Base-by-base conservation (phyloP, 1,284 basidiomycete genomes). In the Ceratobasidium sp. region DNA sequence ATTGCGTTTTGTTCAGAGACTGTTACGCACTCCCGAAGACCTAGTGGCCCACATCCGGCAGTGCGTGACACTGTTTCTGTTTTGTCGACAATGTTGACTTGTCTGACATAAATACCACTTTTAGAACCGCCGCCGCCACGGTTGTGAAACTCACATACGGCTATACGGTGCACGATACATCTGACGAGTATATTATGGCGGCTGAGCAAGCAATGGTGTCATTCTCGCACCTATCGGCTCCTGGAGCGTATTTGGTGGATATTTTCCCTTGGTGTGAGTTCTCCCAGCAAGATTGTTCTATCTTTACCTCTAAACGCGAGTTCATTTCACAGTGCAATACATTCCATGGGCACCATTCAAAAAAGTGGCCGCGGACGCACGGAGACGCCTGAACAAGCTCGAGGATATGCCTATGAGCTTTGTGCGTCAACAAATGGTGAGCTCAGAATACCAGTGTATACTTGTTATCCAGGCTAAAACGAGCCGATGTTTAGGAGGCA, bases 81-180 rank as follows among this genome's bases (percentile, higher is more conserved):
- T 42, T 28, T 42, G 26, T 26, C 18, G n/a, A 7, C 46, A 7
- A 1, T 4, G 15, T 20, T 33, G 33, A 33, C 33, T 4, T 63
- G 2, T 63, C 13, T 44, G 10, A 60, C n/a, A 51, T 26, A n/a
- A 6, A 5, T 15, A 67, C 28, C 39, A 5, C 42, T 1, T 42
- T 1, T 26, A 75, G 72, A 53, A 64, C 72, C 15, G 60, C 72
- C 6, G 72, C 60, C 4, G 72, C 72, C 6, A 39, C 60, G 0
- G 72, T 75, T 23, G 60, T 51, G 15, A 75, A 75, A 20, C 72
- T 75, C 61, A 75, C 72, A 12, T 75, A 75, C 55, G 72, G 72
- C 2, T 66, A 75, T 23, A 63, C 58, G 3, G 72, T 64, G 6
- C n/a, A 49, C 26, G 72, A 75, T 18, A 49, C 33, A 10, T 51